These are phyloP conservation scores for Boletus patriciae DNA, from an alignment of 768 basidiomycete species.

Conservation along the genomic window DNA sequence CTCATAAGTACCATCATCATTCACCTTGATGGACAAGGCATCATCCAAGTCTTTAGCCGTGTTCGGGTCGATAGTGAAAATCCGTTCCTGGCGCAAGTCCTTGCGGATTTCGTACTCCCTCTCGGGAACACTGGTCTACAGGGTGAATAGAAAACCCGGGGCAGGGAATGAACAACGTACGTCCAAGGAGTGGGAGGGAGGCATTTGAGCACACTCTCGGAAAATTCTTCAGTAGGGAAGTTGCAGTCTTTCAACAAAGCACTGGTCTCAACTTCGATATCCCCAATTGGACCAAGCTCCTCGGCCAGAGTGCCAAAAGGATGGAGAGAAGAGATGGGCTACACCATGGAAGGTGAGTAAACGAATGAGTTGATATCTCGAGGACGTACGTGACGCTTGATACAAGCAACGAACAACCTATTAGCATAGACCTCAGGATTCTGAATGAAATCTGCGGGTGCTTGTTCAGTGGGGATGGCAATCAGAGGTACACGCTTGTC, in stretches of 20 bases:
- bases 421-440: slow-evolving; percentile 89
- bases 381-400: slow-evolving; percentile 88
- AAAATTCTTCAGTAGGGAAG: slow-evolving; percentile 97
- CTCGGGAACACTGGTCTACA: slow-evolving; percentile 69
- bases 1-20: slow-evolving; percentile 91
- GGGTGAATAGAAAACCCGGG: slow-evolving; percentile 9
- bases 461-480: slow-evolving; percentile 98
- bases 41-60: slow-evolving; percentile 93
- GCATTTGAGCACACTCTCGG: slow-evolving; percentile 92
- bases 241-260: slow-evolving; percentile 98
- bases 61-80: slow-evolving; percentile 93
- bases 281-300: slow-evolving; percentile 97
- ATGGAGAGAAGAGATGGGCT: slow-evolving; percentile 95
- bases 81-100: slow-evolving; percentile 79
- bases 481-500: slow-evolving; percentile 99
- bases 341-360: slow-evolving; percentile 22
- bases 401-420: slow-evolving; percentile 94
- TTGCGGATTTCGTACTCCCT: slow-evolving; percentile 84
- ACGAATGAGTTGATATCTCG: slow-evolving; percentile 6
- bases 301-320: slow-evolving; percentile 98
- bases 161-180: slow-evolving; percentile 42
- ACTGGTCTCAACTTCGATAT: slow-evolving; percentile 96
- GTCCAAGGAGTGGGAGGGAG: slow-evolving; percentile 94
- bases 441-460: slow-evolving; percentile 93
- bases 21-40: slow-evolving; percentile 83